Evolutionary conservation across 2,329 filamentous ascomycete species (phyloP).

Genomic region (Diaporthe batatas): DNA sequence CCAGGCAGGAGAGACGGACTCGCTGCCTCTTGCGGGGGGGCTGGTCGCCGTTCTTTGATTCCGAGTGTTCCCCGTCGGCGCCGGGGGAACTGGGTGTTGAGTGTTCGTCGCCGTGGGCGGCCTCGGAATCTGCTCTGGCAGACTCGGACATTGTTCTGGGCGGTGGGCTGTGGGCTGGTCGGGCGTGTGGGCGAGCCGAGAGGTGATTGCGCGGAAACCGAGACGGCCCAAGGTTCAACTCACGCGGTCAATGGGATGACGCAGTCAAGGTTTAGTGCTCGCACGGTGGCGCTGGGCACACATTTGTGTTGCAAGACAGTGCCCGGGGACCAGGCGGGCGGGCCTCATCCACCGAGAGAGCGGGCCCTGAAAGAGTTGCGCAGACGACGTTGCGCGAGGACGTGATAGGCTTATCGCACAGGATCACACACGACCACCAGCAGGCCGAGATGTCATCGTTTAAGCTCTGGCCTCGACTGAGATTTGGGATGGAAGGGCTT

Average conservation of each 20-base stretch:
- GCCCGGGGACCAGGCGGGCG: background rate
- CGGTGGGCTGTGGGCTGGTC: slow-evolving; percentile 27
- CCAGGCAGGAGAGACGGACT: slow-evolving; percentile 70
- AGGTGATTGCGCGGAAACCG: slow-evolving; percentile 39
- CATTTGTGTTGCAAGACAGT: slow-evolving; percentile 16
- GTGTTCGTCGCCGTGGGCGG: slow-evolving; percentile 35
- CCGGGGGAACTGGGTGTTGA: slow-evolving; percentile 40
- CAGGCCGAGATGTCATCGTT: slow-evolving; percentile 14
- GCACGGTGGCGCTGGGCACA: slow-evolving; percentile 37
- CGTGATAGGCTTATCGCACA: slow-evolving; percentile 36
- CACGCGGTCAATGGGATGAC: slow-evolving; percentile 32
- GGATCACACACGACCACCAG: background rate
- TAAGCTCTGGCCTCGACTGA: slow-evolving; percentile 22
- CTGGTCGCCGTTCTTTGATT: slow-evolving; percentile 49
- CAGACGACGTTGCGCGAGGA: slow-evolving; percentile 32
- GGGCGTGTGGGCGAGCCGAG: slow-evolving; percentile 39
- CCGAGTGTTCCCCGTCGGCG: slow-evolving; percentile 46
- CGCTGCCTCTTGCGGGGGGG: slow-evolving; percentile 70
- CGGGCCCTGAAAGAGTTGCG: slow-evolving; percentile 16
- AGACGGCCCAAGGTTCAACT: slow-evolving; percentile 39
- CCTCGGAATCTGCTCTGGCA: slow-evolving; percentile 36
- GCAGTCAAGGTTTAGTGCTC: slow-evolving; percentile 19
- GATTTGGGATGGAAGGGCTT: slow-evolving; percentile 25
- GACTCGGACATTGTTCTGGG: slow-evolving; percentile 38
- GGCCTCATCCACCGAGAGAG: slow-evolving; percentile 19